A percentile compares a stretch with the other conserved stretches of the same genome.
Conservation (phyloP, 768 basidiomycete genomes). For the Termitomyces sp. region DNA sequence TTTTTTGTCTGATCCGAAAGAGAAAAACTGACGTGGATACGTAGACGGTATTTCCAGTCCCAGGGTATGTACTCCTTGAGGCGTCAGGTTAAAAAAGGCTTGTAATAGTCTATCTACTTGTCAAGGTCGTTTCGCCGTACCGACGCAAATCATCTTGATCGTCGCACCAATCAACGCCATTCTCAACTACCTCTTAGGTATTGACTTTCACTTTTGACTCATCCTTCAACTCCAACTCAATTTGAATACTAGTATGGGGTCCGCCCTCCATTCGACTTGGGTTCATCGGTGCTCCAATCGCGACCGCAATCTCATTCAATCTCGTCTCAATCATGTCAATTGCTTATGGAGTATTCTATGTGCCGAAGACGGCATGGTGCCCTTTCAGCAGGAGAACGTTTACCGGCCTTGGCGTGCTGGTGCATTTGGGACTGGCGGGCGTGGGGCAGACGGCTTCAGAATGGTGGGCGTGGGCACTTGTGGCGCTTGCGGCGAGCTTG, state of each 20-base stretch:
- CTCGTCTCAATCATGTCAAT: constrained; percentile 62
- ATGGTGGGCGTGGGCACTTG: constrained; percentile 97
- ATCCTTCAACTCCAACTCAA: neutral
- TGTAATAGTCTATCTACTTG: neutral
- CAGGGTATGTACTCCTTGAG: constrained; percentile 43
- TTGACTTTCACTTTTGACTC: constrained; percentile 7
- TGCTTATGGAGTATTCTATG: constrained; percentile 55
- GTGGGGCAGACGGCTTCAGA: constrained; percentile 83
- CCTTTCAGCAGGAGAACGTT: constrained; percentile 63
- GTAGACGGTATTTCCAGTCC: constrained; percentile 74
- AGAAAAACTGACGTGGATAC: neutral
- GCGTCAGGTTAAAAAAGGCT: neutral
- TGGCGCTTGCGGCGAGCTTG: constrained; percentile 52
- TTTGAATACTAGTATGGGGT: constrained; percentile 65
- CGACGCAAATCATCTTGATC: constrained; percentile 76
- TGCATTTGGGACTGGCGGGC: constrained; percentile 78
- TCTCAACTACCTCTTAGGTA: constrained; percentile 81
- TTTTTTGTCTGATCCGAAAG: neutral
- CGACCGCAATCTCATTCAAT: constrained; percentile 86
- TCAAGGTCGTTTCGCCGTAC: constrained; percentile 73
- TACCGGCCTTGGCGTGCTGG: constrained; percentile 59
- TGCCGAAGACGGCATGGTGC: constrained; percentile 76
- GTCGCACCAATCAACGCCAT: constrained; percentile 84
- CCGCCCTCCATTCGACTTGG: constrained; percentile 74
- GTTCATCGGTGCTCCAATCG: constrained; percentile 91